phyloP scores from a whole-genome alignment of 768 basidiomycete genomes.

The Erythrobasidium yunnanense region DNA sequence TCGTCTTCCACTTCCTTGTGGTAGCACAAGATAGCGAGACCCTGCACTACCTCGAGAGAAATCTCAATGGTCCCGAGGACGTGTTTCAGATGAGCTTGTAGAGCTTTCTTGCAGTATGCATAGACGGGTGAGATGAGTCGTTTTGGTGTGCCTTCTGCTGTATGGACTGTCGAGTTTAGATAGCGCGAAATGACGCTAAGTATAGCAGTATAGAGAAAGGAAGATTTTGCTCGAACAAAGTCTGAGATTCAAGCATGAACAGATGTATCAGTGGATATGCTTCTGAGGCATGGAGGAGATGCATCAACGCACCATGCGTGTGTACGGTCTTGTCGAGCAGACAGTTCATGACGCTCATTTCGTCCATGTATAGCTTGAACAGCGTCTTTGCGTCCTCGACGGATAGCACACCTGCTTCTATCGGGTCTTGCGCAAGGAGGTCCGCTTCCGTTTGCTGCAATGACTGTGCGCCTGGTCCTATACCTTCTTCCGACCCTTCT shows the following conservation, averaged over 20 bases:
- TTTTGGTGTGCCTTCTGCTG: slow-evolving; percentile 1
- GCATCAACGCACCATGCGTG: not conserved
- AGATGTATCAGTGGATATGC: not conserved
- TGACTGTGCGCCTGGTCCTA: not conserved
- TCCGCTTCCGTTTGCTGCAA: not conserved
- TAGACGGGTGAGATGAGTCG: slow-evolving; percentile 16
- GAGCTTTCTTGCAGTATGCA: slow-evolving; percentile 18
- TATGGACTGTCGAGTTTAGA: slow-evolving; percentile 11
- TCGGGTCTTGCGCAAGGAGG: slow-evolving; percentile 12
- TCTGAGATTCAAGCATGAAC: not conserved
- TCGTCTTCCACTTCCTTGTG: slow-evolving; percentile 23
- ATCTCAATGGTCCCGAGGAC: slow-evolving; percentile 15
- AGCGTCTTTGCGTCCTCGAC: slow-evolving; percentile 16
- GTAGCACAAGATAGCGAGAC: slow-evolving; percentile 7
- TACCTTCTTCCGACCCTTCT: not conserved
- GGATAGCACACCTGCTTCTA: slow-evolving; percentile 1
- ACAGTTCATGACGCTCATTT: slow-evolving; percentile 76
- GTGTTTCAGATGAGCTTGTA: slow-evolving; percentile 5
- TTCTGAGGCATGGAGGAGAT: not conserved
- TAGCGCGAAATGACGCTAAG: slow-evolving; percentile 23
- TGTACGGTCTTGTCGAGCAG: slow-evolving; percentile 43
- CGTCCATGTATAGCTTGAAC: slow-evolving; percentile 53
- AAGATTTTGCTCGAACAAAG: slow-evolving; percentile 1
- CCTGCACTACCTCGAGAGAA: slow-evolving; percentile 17
- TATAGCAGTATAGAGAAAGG: slow-evolving; percentile 14